Conservation (phyloP, 352 stramenopile species). For the Pythium brassicae region DNA sequence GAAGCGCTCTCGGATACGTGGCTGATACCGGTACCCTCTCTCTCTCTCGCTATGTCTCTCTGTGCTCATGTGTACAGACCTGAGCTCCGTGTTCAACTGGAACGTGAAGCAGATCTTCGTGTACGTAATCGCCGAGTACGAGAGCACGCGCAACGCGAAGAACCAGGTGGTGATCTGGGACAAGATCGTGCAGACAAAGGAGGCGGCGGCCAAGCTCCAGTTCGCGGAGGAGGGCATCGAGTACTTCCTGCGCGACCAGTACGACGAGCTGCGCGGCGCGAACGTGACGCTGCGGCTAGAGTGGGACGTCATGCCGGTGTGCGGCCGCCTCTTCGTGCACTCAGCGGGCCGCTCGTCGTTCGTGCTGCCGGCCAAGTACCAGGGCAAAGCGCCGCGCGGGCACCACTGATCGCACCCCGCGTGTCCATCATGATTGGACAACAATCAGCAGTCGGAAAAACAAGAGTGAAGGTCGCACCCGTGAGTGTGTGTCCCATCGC, state of each 20-base stretch:
- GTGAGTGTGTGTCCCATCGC: no score
- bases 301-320: constrained; percentile 87
- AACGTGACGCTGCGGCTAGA: constrained; percentile 81
- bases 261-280: constrained; percentile 66
- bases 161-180: constrained; percentile 88
- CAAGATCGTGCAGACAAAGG: constrained; percentile 72
- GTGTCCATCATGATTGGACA: background rate
- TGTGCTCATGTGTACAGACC: constrained; percentile 22
- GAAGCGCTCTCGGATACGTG: no score
- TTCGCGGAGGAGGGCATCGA: constrained; percentile 70
- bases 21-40: no score
- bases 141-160: constrained; percentile 48
- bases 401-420: background rate
- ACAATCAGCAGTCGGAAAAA: background rate
- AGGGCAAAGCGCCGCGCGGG: constrained; percentile 46
- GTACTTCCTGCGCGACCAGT: constrained; percentile 80
- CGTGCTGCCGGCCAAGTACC: constrained; percentile 55
- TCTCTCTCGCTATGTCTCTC: background rate
- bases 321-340: constrained; percentile 71
- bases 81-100: constrained; percentile 89
- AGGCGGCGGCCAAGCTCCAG: constrained; percentile 36
- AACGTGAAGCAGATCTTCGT: constrained; percentile 89
- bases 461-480: background rate
- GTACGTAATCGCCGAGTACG: constrained; percentile 83
- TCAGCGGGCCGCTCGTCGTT: constrained; percentile 47